Evolutionary conservation across 2,329 filamentous ascomycete species (phyloP).

Genomic region (Sclerotinia subarctica): DNA sequence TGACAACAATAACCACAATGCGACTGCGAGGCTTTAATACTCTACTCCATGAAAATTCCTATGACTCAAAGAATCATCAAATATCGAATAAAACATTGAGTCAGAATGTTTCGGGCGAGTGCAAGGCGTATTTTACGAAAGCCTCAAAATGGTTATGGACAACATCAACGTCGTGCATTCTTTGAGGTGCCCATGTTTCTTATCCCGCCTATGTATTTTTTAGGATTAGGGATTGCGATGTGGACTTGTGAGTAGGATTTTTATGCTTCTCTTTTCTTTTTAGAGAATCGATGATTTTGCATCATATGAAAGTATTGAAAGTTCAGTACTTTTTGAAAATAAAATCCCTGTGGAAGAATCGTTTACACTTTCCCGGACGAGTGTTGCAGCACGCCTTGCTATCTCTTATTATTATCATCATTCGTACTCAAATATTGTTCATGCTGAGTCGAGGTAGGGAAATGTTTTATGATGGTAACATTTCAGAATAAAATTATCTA

Average conservation of each 20-base stretch:
- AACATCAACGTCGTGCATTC: slow-evolving; percentile 25
- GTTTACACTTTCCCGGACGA: neutral
- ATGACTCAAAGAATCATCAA: neutral
- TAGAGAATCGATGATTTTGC: neutral
- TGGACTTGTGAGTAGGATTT: slow-evolving; percentile 46
- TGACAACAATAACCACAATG: neutral
- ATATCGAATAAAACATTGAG: neutral
- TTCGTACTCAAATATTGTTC: neutral
- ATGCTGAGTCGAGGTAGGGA: slow-evolving; percentile 40
- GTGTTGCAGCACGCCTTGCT: neutral
- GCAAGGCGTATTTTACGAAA: slow-evolving; percentile 5
- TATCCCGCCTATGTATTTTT: slow-evolving; percentile 59
- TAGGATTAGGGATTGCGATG: slow-evolving; percentile 60
- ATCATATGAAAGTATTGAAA: neutral
- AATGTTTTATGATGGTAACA: slow-evolving; percentile 48
- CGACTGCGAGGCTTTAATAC: neutral
- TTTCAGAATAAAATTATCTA: slow-evolving; percentile 22
- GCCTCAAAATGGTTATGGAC: neutral
- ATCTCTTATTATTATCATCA: neutral
- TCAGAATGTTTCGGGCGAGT: slow-evolving; percentile 12
- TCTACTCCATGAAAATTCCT: neutral
- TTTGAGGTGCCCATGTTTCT: slow-evolving; percentile 29
- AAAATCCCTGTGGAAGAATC: no score
- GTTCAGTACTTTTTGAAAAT: neutral
- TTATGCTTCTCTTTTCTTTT: neutral